Percentiles rank a stretch among this genome's conserved stretches.
Conservation (phyloP, 768 basidiomycete genomes). For the Podaxis carcinomalis region DNA sequence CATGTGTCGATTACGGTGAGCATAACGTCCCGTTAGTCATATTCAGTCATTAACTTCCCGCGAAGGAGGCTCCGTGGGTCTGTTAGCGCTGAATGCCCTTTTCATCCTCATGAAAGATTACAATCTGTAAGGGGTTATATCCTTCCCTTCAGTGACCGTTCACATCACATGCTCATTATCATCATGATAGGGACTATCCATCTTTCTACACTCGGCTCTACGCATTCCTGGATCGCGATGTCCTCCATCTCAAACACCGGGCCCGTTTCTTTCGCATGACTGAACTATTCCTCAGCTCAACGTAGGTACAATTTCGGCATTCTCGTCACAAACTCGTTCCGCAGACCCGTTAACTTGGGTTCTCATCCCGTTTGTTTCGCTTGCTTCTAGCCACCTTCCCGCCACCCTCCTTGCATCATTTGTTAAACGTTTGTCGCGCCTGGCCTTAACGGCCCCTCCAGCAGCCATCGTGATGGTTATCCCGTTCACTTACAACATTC, state of each 20-base stretch:
- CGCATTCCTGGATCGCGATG: conserved; percentile 79
- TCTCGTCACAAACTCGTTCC: not conserved
- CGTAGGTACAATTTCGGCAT: conserved; percentile 46
- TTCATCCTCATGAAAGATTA: conserved; percentile 90
- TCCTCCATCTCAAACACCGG: conserved; percentile 89
- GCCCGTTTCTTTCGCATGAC: conserved; percentile 92
- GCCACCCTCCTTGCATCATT: conserved; percentile 92
- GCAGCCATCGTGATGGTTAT: conserved; percentile 88
- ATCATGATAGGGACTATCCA: conserved; percentile 78
- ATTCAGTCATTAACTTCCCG: not conserved
- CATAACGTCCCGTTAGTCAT: conserved; percentile 1
- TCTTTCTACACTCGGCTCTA: conserved; percentile 93
- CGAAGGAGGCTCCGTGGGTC: conserved; percentile 76
- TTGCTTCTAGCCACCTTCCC: conserved; percentile 64
- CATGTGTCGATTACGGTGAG: conserved; percentile 78
- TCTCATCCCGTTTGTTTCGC: not conserved
- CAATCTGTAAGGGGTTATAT: conserved; percentile 58
- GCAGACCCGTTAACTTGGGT: not conserved
- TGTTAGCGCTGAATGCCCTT: conserved; percentile 87
- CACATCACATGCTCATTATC: conserved; percentile 6
- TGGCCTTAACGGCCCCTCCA: conserved; percentile 83
- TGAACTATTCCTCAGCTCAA: conserved; percentile 88
- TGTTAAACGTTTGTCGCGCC: conserved; percentile 82
- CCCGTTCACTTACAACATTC: conserved; percentile 90
- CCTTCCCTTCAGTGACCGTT: not conserved